These are phyloP conservation scores for Pseudogymnoascus pannorum DNA, from an alignment of 2,329 filamentous ascomycete species.

Conservation along the genomic window DNA sequence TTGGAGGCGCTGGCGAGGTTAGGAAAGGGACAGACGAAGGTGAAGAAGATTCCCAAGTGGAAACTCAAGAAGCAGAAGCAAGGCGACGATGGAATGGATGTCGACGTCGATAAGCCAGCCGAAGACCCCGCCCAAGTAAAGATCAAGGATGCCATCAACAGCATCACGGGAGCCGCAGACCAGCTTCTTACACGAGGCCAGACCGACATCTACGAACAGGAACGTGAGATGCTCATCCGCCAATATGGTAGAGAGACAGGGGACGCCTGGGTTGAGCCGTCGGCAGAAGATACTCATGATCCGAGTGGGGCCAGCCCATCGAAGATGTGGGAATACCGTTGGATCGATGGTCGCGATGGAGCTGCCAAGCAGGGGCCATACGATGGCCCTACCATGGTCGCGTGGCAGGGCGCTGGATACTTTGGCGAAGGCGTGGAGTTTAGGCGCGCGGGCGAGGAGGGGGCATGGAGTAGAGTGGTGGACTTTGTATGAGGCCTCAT, in stretches of 20 bases:
- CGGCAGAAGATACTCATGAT: slow-evolving; percentile 29
- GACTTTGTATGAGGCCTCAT: slow-evolving; percentile 25
- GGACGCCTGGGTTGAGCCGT: slow-evolving; percentile 66
- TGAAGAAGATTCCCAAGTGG: slow-evolving; percentile 55
- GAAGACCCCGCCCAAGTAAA: slow-evolving; percentile 62
- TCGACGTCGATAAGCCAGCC: slow-evolving; percentile 48
- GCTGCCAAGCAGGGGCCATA: slow-evolving; percentile 79
- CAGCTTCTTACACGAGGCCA: slow-evolving; percentile 75
- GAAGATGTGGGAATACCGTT: slow-evolving; percentile 81
- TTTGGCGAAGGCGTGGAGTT: slow-evolving; percentile 88
- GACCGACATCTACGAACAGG: slow-evolving; percentile 84
- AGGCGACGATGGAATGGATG: slow-evolving; percentile 58
- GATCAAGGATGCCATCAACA: slow-evolving; percentile 67
- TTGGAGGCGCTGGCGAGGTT: slow-evolving; percentile 81
- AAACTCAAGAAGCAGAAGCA: slow-evolving; percentile 62
- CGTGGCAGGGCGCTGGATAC: slow-evolving; percentile 87
- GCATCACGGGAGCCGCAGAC: slow-evolving; percentile 84
- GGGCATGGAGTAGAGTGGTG: slow-evolving; percentile 30
- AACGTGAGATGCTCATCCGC: slow-evolving; percentile 74
- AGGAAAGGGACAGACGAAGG: slow-evolving; percentile 57
- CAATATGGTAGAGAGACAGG: slow-evolving; percentile 81
- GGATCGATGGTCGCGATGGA: slow-evolving; percentile 80
- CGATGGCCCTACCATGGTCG: slow-evolving; percentile 75
- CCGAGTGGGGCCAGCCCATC: slow-evolving; percentile 20
- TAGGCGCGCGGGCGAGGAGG: slow-evolving; percentile 47